Evolutionary conservation across 2,329 filamentous ascomycete species (phyloP), one percentile per base, ranked within the genome.

Genomic region (Dothistroma pini): DNA sequence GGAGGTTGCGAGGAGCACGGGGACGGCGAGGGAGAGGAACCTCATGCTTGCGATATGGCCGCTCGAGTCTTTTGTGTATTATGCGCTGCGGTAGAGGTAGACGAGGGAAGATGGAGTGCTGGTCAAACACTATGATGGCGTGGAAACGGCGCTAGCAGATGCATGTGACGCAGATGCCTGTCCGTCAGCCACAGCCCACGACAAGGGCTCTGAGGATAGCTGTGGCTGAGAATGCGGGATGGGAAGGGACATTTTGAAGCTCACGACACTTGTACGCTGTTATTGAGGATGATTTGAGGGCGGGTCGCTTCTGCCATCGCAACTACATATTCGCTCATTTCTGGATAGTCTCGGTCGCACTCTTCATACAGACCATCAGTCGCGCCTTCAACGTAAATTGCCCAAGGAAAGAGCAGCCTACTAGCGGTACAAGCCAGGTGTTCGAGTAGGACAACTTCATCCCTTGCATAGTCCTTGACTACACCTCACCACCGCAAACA

Each of bases 401-500:
- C 49, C 8, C 32, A 38, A 34, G 38, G 32, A 34, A 54, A 41
- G 31, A 41, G 52, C 52, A 19, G 38, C 38, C 38, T 16, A 44
- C 16, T 44, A 54, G 52, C 10, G 52, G 34, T 54, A 41, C 29
- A 54, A 22, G 52, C 52, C 52, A 54, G 52, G 32, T 54, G 52
- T 41, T 21, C 32, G 34, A 63, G 47, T n/a, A 21, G 58, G 59
- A 62, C 68, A 59, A 62, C 44, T 61, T 55, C 61, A 63, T 66
- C 69, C 70, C 69, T 71, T 72, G 69, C 68, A 59, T 69, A 56
- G 58, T 19, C 14, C 14, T n/a, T 6, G 14, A 44, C 41, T 35
- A 11, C 51, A 59, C 34, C 32, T 34, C 56, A 38, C 31, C 35
- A 53, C 19, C 60, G 63, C 58, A 66, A 74, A 51, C 59, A 86